Percentiles rank a stretch among this genome's conserved stretches.
These are phyloP conservation scores for Pseudocercospora pini-densiflorae DNA, from an alignment of 2,329 filamentous ascomycete species.

Conservation along the genomic window DNA sequence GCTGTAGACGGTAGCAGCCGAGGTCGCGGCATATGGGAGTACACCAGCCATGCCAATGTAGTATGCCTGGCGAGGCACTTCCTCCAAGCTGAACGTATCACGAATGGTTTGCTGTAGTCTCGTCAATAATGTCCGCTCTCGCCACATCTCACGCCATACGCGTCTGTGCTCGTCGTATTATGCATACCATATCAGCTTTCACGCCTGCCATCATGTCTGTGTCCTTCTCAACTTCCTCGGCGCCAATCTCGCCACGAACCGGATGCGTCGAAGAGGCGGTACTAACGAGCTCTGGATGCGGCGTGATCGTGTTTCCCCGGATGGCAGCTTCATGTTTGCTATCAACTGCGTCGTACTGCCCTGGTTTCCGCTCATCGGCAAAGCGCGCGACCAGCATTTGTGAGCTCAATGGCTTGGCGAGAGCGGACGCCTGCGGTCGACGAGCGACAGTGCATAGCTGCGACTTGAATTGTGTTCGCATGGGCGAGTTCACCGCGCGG, in stretches of 20 bases:
- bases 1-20: conserved; percentile 78
- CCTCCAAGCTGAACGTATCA: conserved; percentile 53
- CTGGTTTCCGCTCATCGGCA: conserved; percentile 23
- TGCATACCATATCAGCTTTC: conserved; percentile 41
- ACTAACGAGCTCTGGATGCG: conserved; percentile 65
- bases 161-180: neutral
- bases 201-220: conserved; percentile 54
- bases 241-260: conserved; percentile 45
- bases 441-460: conserved; percentile 47
- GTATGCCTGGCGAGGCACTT: conserved; percentile 54
- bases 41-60: conserved; percentile 57
- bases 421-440: conserved; percentile 38
- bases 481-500: conserved; percentile 36
- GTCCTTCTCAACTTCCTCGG: conserved; percentile 40
- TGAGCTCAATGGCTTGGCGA: conserved; percentile 42
- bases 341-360: conserved; percentile 55
- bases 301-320: conserved; percentile 60
- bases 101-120: conserved; percentile 50
- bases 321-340: conserved; percentile 61
- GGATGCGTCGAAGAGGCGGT: conserved; percentile 57
- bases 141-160: neutral
- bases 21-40: conserved; percentile 76
- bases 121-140: conserved; percentile 16
- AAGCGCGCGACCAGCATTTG: conserved; percentile 29
- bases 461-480: conserved; percentile 45